Evolutionary conservation across 805 yeast genomes (phyloP).

Genomic region (Saccharomycopsis fodiens): DNA sequence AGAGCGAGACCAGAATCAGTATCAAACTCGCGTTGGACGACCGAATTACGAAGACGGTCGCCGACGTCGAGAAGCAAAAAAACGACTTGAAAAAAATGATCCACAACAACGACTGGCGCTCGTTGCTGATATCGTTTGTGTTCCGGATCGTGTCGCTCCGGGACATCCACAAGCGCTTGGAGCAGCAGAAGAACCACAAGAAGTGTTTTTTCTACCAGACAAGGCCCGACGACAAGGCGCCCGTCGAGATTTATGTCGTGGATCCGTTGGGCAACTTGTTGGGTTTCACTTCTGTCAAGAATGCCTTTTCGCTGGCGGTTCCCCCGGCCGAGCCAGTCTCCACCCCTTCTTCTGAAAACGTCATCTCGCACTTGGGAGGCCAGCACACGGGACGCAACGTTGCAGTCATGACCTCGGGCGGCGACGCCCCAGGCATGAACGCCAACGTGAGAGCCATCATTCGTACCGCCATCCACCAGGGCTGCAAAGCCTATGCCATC

Average conservation of each 20-base stretch:
- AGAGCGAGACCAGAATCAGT: conserved; percentile 22
- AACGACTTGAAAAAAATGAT: conserved; percentile 26
- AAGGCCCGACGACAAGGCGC: conserved; percentile 65
- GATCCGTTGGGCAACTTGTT: conserved; percentile 82
- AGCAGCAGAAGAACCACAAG: conserved; percentile 17
- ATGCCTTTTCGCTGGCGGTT: conserved; percentile 48
- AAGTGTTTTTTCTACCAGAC: conserved; percentile 37
- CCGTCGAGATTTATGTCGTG: conserved; percentile 64
- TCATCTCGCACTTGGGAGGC: not conserved
- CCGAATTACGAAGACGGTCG: conserved; percentile 22
- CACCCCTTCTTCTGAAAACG: not conserved
- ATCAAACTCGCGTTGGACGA: conserved; percentile 25
- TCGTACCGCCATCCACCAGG: conserved; percentile 55
- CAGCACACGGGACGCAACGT: conserved; percentile 36
- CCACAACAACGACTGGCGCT: conserved; percentile 41
- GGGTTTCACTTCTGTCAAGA: conserved; percentile 64
- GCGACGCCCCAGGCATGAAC: conserved; percentile 80
- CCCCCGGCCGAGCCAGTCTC: conserved; percentile 22
- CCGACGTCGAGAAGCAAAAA: conserved; percentile 12
- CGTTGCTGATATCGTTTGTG: conserved; percentile 35
- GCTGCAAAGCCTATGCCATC: conserved; percentile 59
- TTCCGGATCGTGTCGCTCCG: conserved; percentile 28
- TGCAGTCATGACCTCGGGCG: conserved; percentile 77
- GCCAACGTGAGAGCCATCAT: conserved; percentile 70
- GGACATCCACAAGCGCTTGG: conserved; percentile 24